These are phyloP conservation scores for Penicillium janthinellum DNA, from an alignment of 2,329 filamentous ascomycete genomes.

Conservation along the genomic window DNA sequence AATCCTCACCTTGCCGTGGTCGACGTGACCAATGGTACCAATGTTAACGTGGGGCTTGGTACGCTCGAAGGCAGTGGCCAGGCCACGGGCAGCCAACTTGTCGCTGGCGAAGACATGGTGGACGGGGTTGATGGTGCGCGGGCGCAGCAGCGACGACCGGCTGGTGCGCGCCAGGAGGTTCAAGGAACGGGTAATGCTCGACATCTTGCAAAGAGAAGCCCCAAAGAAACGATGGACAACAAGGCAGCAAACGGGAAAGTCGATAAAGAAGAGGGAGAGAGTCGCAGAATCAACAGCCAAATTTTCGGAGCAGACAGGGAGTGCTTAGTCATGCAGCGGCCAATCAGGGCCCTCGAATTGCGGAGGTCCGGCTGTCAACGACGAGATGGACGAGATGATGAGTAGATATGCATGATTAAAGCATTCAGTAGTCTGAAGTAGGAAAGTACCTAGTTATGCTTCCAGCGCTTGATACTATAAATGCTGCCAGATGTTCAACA, in stretches of 20 bases:
- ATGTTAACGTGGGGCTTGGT: constrained; percentile 98
- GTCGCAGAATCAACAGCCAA: constrained; percentile 34
- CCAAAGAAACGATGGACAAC: constrained; percentile 33
- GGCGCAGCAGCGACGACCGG: constrained; percentile 70
- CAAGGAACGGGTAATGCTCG: constrained; percentile 75
- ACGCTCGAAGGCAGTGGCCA: constrained; percentile 74
- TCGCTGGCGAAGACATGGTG: constrained; percentile 57
- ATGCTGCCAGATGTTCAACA: too few relatives aligned
- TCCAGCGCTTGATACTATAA: background rate
- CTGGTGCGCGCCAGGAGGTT: constrained; percentile 81
- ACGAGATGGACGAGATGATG: background rate
- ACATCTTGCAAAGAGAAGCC: constrained; percentile 62
- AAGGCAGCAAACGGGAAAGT: constrained; percentile 29
- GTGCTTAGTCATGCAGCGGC: constrained; percentile 42
- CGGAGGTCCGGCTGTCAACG: constrained; percentile 25
- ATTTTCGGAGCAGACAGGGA: constrained; percentile 34
- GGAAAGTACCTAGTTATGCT: too few relatives aligned
- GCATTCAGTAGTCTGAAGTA: too few relatives aligned
- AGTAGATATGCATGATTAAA: background rate
- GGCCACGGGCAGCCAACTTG: constrained; percentile 53
- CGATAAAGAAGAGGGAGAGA: constrained; percentile 29
- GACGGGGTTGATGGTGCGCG: constrained; percentile 72
- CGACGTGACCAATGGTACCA: constrained; percentile 98
- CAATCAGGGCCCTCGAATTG: constrained; percentile 37
- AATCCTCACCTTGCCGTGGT: constrained; percentile 88